These are phyloP conservation scores for Alternaria gaisen DNA, from an alignment of 2,329 filamentous ascomycete species.

Conservation along the genomic window DNA sequence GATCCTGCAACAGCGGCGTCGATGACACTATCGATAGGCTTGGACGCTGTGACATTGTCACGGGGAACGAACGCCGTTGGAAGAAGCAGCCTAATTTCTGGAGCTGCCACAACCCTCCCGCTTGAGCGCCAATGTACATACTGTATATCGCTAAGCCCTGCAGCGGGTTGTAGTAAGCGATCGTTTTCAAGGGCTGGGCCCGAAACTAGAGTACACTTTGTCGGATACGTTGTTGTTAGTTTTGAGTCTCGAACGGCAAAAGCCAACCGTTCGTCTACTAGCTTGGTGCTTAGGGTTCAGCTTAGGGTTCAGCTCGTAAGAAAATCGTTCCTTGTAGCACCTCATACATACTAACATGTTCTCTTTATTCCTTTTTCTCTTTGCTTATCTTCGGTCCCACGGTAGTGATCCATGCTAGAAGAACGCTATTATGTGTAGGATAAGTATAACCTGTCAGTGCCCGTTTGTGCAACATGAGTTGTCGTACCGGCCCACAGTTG, in stretches of 20 bases:
- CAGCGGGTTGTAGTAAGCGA: not conserved
- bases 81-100: conserved; percentile 5
- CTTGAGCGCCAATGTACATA: not conserved
- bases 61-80: conserved; percentile 1
- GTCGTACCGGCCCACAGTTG: not conserved
- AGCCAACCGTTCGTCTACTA: not conserved
- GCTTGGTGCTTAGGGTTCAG: not conserved
- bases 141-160: not conserved
- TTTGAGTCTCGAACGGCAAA: not conserved
- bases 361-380: not conserved
- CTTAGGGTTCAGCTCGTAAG: not conserved
- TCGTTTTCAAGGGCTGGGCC: not conserved
- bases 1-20: conserved; percentile 6
- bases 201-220: not conserved
- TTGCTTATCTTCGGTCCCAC: not conserved
- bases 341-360: not conserved
- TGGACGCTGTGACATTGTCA: not conserved
- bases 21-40: conserved; percentile 3
- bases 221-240: not conserved
- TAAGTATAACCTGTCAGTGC: not conserved
- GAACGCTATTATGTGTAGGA: not conserved
- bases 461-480: not conserved
- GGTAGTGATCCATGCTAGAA: not conserved
- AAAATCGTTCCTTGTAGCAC: not conserved
- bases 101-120: not conserved